Evolutionary conservation across 306 rosid species (phyloP).

Genomic region (Macrotyloma uniflorum): DNA sequence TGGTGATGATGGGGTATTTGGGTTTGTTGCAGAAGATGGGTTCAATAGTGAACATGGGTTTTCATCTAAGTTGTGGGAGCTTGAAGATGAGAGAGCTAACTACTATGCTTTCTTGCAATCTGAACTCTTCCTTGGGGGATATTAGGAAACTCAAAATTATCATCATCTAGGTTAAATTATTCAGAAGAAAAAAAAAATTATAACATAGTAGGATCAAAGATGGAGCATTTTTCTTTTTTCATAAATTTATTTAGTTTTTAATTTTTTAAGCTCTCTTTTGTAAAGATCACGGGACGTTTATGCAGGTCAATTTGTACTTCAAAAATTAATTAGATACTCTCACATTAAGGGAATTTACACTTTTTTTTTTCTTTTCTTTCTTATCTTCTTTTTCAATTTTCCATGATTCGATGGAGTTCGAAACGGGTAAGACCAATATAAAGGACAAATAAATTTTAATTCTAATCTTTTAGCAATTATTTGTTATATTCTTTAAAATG

Average conservation of each 20-base stretch:
- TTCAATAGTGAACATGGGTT: slow-evolving; percentile 43
- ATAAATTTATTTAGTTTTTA: background rate
- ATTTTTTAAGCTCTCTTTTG: slow-evolving; percentile 34
- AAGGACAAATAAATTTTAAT: no score
- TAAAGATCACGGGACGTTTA: slow-evolving; percentile 21
- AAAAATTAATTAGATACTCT: no score
- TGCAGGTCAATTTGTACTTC: no score
- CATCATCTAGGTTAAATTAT: background rate
- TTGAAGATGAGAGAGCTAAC: slow-evolving; percentile 85
- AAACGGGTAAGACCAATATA: no score
- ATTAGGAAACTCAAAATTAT: background rate
- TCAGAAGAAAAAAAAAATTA: background rate
- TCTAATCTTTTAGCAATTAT: no score
- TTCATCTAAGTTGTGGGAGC: slow-evolving; percentile 69
- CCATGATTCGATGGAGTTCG: no score
- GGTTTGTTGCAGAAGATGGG: slow-evolving; percentile 36
- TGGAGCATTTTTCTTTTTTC: background rate
- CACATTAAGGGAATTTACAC: no score
- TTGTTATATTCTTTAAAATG: no score
- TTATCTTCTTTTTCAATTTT: no score
- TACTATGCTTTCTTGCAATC: slow-evolving; percentile 73
- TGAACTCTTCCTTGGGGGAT: slow-evolving; percentile 64
- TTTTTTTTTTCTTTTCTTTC: no score
- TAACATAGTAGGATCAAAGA: slow-evolving; percentile 21
- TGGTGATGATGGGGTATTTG: slow-evolving; percentile 7